A percentile compares a stretch with the other conserved stretches of the same genome.
Evolutionary conservation across 192 early-diverging fungal genomes (phyloP).

Genomic region (Backusella sp.): DNA sequence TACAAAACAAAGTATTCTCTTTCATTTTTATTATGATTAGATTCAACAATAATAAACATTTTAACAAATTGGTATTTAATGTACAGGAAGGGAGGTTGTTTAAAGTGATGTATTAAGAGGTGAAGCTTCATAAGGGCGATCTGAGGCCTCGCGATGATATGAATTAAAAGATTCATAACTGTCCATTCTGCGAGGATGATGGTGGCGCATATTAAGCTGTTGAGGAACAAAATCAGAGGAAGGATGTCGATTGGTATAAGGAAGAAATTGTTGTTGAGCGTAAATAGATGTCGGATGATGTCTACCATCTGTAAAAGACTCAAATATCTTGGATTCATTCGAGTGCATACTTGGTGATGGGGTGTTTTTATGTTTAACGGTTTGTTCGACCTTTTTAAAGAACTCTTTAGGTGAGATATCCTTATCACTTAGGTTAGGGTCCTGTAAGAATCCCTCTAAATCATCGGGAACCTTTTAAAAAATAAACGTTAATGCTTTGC

Average conservation of each 20-base stretch:
- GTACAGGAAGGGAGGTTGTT: not conserved
- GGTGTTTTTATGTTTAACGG: conserved; percentile 18
- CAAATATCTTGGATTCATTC: conserved; percentile 16
- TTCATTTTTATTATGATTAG: not conserved
- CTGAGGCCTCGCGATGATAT: not conserved
- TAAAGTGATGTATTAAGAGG: conserved; percentile 5
- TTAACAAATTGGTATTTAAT: conserved; percentile 5
- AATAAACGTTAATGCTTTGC: not conserved
- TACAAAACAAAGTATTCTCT: not conserved
- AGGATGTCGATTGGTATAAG: conserved; percentile 25
- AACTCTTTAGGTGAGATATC: conserved; percentile 26
- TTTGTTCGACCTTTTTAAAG: conserved; percentile 27
- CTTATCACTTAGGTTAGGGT: conserved; percentile 13
- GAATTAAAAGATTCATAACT: conserved; percentile 13
- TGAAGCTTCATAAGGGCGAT: not conserved
- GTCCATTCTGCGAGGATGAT: conserved; percentile 16
- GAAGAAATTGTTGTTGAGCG: conserved; percentile 26
- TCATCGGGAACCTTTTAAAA: conserved; percentile 29
- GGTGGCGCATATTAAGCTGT: conserved; percentile 9
- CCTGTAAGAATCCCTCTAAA: conserved; percentile 28
- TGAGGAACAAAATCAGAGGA: conserved; percentile 25
- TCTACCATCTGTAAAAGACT: conserved; percentile 11
- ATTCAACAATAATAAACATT: not conserved
- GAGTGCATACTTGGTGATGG: conserved; percentile 13
- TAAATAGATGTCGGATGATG: conserved; percentile 25